Conservation (phyloP, 202 grass and related monocot genomes). For the Musa balbisiana region DNA sequence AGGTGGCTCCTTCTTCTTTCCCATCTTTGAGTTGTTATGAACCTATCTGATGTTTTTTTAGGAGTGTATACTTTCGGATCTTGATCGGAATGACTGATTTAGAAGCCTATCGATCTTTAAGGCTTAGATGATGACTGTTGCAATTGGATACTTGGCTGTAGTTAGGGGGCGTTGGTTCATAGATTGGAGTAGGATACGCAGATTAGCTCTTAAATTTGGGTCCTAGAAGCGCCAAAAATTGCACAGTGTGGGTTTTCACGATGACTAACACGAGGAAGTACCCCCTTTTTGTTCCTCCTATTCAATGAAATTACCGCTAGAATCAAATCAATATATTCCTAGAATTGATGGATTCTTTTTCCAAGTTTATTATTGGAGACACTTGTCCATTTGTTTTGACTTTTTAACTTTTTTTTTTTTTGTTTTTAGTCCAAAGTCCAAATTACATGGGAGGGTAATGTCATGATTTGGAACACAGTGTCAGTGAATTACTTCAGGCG, state of each 20-base stretch:
- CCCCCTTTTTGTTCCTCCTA: neutral
- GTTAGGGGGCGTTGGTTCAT: neutral
- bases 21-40: neutral
- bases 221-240: too few species aligned
- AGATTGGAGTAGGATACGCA: neutral
- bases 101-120: neutral
- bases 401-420: neutral
- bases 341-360: neutral
- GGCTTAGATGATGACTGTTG: too few species aligned
- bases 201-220: too few species aligned
- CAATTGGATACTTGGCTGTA: neutral
- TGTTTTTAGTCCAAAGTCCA: neutral
- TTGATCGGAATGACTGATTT: neutral
- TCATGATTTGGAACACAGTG: too few species aligned
- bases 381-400: neutral
- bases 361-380: neutral
- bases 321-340: neutral
- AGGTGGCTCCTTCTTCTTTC: slow-evolving; percentile 30
- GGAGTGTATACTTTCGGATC: neutral
- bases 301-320: neutral
- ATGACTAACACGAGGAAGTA: neutral
- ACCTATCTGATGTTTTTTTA: neutral
- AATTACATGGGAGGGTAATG: neutral
- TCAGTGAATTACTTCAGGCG: neutral
- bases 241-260: neutral